Base-by-base conservation (phyloP, 768 basidiomycete genomes). In the Pisolithus orientalis region DNA sequence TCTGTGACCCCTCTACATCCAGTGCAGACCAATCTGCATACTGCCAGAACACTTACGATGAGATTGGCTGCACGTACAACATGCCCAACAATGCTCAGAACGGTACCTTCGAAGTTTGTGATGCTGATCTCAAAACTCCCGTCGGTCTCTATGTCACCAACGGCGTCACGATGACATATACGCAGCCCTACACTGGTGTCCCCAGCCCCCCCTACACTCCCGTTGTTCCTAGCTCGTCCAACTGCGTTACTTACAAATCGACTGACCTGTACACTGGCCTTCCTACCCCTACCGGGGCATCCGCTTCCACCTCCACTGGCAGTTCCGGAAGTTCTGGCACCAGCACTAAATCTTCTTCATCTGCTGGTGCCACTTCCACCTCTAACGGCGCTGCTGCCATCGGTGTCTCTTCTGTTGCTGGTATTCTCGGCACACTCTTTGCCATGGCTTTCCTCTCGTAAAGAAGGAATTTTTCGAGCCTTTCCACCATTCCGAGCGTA, bases 1-100 rank as follows among this genome's bases (percentile, higher is more conserved):
- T 78, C 0, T 92, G 90, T 68, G 78, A 86, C 60, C 82, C 83
- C 1, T 52, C 65, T 0, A 67, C 68, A 16, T 61, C 77, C 11
- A 67, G 77, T 50, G 8, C 25, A 5, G 43, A 69, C 27, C 75
- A 80, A 6, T 65, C 68, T 3, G 57, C 70, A 7, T 81, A 70
- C 64, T 91, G 89, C 70, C 70, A 87, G 65, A 84, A 93, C 75
- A 75, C 79, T 55, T 85, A 73, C 57, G 88, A 90, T 62, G 79
- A 78, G 40, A 76, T 89, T 45, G 90, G 90, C 8, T 85, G 86
- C 59, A 50, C 56, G 0, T 89, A 84, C 74, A 92, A 90, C 67
- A 83, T 81, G 44, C 90, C 90, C 16, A 80, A 75, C 65, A 67
- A 71, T 37, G 83, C 83, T 21, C 57, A 75, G 45, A 71, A 82